Percentiles rank a stretch among this genome's conserved stretches.
Conservation (phyloP, 768 basidiomycete genomes). For the Cantharellus cinnabarinus region DNA sequence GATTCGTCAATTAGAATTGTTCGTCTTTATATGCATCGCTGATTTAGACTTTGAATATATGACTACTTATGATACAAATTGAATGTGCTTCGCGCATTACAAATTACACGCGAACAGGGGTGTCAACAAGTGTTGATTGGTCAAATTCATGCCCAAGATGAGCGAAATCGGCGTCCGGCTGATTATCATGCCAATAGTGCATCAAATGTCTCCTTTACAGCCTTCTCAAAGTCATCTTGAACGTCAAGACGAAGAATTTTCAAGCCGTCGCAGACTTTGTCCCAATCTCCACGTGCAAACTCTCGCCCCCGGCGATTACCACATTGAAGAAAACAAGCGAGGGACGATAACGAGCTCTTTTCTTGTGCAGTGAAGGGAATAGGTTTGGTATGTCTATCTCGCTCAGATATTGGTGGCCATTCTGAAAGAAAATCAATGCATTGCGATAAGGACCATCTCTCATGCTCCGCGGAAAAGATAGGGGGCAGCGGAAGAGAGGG, state of each 20-base stretch:
- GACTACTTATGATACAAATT: too few relatives aligned
- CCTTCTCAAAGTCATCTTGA: not conserved
- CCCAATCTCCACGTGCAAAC: not conserved
- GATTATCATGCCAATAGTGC: not conserved
- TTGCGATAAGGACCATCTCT: too few relatives aligned
- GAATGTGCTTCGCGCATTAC: too few relatives aligned
- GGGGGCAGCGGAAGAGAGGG: not conserved
- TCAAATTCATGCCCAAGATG: too few relatives aligned
- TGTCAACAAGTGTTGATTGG: too few relatives aligned
- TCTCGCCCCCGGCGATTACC: not conserved
- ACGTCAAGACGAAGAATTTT: not conserved
- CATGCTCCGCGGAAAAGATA: not conserved
- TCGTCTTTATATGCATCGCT: too few relatives aligned
- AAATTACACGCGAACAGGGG: too few relatives aligned
- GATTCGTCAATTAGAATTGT: too few relatives aligned
- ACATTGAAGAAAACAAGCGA: not conserved
- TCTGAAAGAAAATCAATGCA: not conserved
- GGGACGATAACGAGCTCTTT: not conserved
- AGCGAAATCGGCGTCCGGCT: too few relatives aligned
- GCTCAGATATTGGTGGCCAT: not conserved
- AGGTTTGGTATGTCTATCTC: not conserved
- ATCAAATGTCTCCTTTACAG: not conserved
- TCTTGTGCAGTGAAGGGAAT: not conserved
- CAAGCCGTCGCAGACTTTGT: not conserved
- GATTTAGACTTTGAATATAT: too few relatives aligned